Evolutionary conservation across 1,284 basidiomycete species (phyloP).

Genomic region (Ceratobasidium theobromae): DNA sequence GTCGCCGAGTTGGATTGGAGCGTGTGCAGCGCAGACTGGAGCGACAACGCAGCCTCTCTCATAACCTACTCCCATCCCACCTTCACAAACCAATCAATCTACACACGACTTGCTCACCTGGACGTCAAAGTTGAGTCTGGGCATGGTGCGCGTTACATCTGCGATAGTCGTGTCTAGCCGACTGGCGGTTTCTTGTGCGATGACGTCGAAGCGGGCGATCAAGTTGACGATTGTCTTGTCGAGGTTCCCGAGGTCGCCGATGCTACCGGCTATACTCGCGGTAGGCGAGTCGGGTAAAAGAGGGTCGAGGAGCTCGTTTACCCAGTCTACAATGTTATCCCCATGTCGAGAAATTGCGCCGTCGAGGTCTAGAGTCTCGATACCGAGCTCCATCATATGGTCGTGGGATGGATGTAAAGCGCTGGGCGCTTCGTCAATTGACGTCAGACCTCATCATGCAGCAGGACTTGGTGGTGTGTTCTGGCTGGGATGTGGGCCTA

Average conservation of each 20-base stretch:
- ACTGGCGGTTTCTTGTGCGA: slow-evolving; percentile 82
- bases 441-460: slow-evolving; percentile 21
- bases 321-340: slow-evolving; percentile 39
- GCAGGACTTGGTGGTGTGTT: no score
- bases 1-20: slow-evolving; percentile 51
- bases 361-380: slow-evolving; percentile 10
- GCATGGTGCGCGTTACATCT: slow-evolving; percentile 84
- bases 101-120: slow-evolving; percentile 51
- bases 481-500: no score
- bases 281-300: slow-evolving; percentile 42
- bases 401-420: no score
- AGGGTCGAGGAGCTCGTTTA: slow-evolving; percentile 41
- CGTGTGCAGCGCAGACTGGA: slow-evolving; percentile 63
- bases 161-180: slow-evolving; percentile 84
- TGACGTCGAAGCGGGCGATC: slow-evolving; percentile 74
- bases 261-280: slow-evolving; percentile 55
- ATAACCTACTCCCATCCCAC: slow-evolving; percentile 52
- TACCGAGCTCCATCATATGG: neutral
- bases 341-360: slow-evolving; percentile 23
- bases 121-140: slow-evolving; percentile 86
- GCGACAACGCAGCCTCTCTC: slow-evolving; percentile 79
- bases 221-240: slow-evolving; percentile 73
- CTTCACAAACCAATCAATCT: neutral
- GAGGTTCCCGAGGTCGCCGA: slow-evolving; percentile 60
- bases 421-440: neutral